Evolutionary conservation across 768 basidiomycete species (phyloP).

Genomic region (Suillus brevipes): DNA sequence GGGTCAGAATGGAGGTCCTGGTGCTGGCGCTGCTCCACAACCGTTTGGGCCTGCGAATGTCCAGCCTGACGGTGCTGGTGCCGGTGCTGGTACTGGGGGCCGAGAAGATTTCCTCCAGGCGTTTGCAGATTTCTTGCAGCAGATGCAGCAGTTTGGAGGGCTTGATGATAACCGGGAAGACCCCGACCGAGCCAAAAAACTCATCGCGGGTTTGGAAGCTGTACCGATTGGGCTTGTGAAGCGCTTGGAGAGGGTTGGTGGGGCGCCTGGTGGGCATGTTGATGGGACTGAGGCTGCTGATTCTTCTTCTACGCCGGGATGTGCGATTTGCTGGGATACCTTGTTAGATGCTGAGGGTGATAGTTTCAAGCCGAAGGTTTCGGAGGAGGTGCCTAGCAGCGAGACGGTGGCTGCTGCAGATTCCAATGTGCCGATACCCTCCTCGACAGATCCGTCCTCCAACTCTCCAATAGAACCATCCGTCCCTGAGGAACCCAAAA

Average conservation of each 20-base stretch:
- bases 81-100: background rate
- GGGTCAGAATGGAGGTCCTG: constrained; percentile 9
- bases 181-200: constrained; percentile 62
- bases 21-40: constrained; percentile 1
- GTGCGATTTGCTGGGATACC: constrained; percentile 78
- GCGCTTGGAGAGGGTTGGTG: constrained; percentile 55
- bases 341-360: constrained; percentile 51
- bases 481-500: constrained; percentile 35
- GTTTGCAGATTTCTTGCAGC: constrained; percentile 30
- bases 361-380: constrained; percentile 21
- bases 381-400: constrained; percentile 8
- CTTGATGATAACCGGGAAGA: constrained; percentile 51
- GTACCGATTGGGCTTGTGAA: constrained; percentile 68
- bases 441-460: constrained; percentile 12
- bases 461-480: constrained; percentile 9
- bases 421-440: constrained; percentile 7
- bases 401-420: constrained; percentile 3
- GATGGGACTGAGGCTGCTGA: constrained; percentile 36
- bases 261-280: constrained; percentile 34
- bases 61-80: background rate
- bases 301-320: constrained; percentile 42
- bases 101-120: constrained; percentile 26
- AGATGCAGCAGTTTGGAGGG: constrained; percentile 20
- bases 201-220: constrained; percentile 63
- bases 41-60: constrained; percentile 4